Conservation (phyloP, 169 alveolate genomes). For the Neospora caninum region DNA sequence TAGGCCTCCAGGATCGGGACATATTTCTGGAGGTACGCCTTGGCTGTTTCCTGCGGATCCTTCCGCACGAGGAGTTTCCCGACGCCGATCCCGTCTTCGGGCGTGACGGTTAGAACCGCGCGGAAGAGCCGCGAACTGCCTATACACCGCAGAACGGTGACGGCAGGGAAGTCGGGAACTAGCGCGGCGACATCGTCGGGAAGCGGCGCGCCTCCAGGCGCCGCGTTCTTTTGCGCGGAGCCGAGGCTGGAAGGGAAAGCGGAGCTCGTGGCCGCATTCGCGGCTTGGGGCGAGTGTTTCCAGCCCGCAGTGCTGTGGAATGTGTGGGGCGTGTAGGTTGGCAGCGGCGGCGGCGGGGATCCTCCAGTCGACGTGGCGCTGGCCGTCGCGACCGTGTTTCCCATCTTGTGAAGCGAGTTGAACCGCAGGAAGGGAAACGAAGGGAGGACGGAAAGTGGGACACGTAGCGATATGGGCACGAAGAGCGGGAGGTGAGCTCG, state of each 20-base stretch:
- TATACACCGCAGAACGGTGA: neutral
- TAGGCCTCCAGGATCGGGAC: neutral
- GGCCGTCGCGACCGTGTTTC: slow-evolving; percentile 3
- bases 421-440: neutral
- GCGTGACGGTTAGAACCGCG: neutral
- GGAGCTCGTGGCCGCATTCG: neutral
- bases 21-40: neutral
- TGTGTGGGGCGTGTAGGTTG: neutral
- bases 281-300: neutral
- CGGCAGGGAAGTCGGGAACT: neutral
- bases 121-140: slow-evolving; percentile 36
- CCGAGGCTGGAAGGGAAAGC: neutral
- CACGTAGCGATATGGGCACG: neutral
- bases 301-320: neutral
- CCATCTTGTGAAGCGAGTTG: neutral
- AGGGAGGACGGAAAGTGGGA: too few species aligned
- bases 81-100: slow-evolving; percentile 7
- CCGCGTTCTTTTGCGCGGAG: neutral
- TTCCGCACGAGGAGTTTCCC: slow-evolving; percentile 17
- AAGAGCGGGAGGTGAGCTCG: too few species aligned
- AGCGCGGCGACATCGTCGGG: slow-evolving; percentile 28
- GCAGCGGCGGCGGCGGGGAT: neutral
- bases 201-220: neutral
- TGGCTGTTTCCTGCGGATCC: neutral
- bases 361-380: slow-evolving; percentile 29